Percentiles rank a stretch among this genome's conserved stretches.
These are phyloP conservation scores for Geoglossum glabrum DNA, from an alignment of 495 filamentous ascomycete species.

Conservation along the genomic window DNA sequence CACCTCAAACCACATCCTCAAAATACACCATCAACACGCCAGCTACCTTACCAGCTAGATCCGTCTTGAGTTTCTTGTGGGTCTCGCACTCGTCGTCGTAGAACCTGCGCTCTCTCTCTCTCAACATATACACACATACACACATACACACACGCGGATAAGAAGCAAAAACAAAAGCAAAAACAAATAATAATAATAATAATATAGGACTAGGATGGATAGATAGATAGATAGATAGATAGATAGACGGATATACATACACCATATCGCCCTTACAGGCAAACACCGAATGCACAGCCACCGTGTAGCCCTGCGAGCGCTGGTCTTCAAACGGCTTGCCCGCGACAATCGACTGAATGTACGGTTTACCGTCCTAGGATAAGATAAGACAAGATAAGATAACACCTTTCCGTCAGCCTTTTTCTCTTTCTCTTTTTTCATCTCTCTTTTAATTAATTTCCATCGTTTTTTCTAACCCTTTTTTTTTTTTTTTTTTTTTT, in stretches of 20 bases:
- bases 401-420: too few relatives aligned
- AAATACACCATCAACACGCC: slow-evolving; percentile 30
- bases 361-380: slow-evolving; percentile 49
- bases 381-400: too few relatives aligned
- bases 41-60: slow-evolving; percentile 16
- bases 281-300: slow-evolving; percentile 39
- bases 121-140: too few relatives aligned
- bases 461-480: too few relatives aligned
- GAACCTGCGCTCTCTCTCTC: background rate
- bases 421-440: background rate
- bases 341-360: slow-evolving; percentile 32
- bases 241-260: slow-evolving; percentile 23
- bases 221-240: background rate
- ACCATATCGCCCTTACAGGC: slow-evolving; percentile 44
- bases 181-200: background rate
- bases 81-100: slow-evolving; percentile 46
- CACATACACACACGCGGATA: too few relatives aligned
- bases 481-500: too few relatives aligned
- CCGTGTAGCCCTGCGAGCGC: slow-evolving; percentile 40
- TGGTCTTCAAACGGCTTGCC: slow-evolving; percentile 28
- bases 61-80: slow-evolving; percentile 37
- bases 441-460: too few relatives aligned
- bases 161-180: background rate
- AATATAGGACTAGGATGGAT: background rate
- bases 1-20: slow-evolving; percentile 11